Evolutionary conservation across 2,329 filamentous ascomycete species (phyloP).

Genomic region (Xylaria sp.): DNA sequence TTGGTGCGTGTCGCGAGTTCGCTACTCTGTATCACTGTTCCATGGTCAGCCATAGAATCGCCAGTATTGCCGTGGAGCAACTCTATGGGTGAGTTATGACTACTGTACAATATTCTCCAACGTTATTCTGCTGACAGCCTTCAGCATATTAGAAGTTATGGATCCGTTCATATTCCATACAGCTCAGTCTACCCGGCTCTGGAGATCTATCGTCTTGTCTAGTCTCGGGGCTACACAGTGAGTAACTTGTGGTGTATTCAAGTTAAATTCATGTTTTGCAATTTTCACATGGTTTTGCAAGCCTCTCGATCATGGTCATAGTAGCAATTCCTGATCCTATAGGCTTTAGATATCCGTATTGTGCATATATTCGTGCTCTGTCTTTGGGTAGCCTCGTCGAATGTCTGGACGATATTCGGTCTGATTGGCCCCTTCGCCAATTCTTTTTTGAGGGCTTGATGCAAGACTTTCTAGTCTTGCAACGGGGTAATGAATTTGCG

Average conservation of each 20-base stretch:
- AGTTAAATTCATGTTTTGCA: too few species aligned
- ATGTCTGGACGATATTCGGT: constrained; percentile 65
- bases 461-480: constrained; percentile 50
- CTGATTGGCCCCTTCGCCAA: constrained; percentile 45
- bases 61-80: constrained; percentile 67
- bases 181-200: constrained; percentile 68
- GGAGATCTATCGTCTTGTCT: constrained; percentile 76
- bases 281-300: too few species aligned
- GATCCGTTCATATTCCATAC: constrained; percentile 53
- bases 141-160: constrained; percentile 59
- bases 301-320: neutral
- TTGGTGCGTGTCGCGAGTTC: constrained; percentile 67
- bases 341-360: constrained; percentile 68
- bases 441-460: constrained; percentile 57
- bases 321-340: neutral
- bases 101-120: neutral
- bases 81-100: constrained; percentile 68
- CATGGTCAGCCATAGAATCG: constrained; percentile 65
- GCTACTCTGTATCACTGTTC: constrained; percentile 70
- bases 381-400: constrained; percentile 71
- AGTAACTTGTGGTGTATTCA: neutral
- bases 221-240: constrained; percentile 65
- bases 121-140: constrained; percentile 37
- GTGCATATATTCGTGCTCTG: constrained; percentile 72
- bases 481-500: constrained; percentile 35